phyloP scores from a whole-genome alignment of 108 stramenopile species.

The Cylindrotheca fusiformis region DNA sequence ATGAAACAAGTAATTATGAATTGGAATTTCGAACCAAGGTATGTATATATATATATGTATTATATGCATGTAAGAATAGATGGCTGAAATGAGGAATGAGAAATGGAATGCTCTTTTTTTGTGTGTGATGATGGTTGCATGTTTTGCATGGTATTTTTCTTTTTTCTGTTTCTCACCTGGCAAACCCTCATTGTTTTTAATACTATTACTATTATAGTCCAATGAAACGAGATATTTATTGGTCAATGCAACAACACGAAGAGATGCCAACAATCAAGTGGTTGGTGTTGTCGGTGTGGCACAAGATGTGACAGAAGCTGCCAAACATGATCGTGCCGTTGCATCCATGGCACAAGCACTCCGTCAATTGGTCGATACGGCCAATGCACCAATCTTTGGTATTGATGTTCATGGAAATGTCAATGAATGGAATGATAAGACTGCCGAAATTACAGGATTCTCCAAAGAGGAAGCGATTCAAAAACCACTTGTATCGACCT shows the following conservation, averaged over 20 bases:
- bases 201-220: slow-evolving; percentile 16
- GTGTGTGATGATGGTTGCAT: not conserved
- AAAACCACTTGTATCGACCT: slow-evolving; percentile 57
- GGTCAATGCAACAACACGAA: slow-evolving; percentile 50
- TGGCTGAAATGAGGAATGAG: not conserved
- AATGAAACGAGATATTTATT: slow-evolving; percentile 48
- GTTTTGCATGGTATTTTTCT: not conserved
- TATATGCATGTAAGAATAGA: no score
- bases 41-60: no score
- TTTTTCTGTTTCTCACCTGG: no score
- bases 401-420: slow-evolving; percentile 68
- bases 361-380: slow-evolving; percentile 60
- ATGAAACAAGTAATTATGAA: slow-evolving; percentile 68
- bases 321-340: slow-evolving; percentile 45
- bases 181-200: no score
- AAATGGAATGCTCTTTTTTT: not conserved
- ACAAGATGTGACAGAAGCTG: slow-evolving; percentile 63
- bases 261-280: slow-evolving; percentile 22
- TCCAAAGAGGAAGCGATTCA: slow-evolving; percentile 66
- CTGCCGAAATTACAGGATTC: slow-evolving; percentile 62
- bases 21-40: slow-evolving; percentile 44
- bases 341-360: slow-evolving; percentile 44
- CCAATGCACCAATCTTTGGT: slow-evolving; percentile 78
- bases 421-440: slow-evolving; percentile 67
- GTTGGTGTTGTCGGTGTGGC: slow-evolving; percentile 59